These are phyloP conservation scores for Emericellopsis atlantica DNA, from an alignment of 2,329 filamentous ascomycete species.

Conservation along the genomic window DNA sequence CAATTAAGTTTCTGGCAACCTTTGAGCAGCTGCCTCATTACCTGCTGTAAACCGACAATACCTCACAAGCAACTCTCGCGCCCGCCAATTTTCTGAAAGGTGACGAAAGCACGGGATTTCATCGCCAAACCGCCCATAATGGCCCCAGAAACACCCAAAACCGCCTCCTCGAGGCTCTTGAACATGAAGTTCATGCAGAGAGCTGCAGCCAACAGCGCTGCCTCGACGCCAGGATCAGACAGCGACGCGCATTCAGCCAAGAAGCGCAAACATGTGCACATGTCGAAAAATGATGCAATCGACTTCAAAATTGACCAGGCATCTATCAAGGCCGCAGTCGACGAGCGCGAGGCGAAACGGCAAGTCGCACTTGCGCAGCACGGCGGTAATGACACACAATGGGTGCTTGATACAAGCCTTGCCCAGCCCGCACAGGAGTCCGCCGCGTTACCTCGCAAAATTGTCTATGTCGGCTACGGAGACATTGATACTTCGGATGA, in stretches of 20 bases:
- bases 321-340: conserved; percentile 49
- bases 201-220: conserved; percentile 48
- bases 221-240: conserved; percentile 28
- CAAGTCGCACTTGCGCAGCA: conserved; percentile 48
- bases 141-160: conserved; percentile 42
- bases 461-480: conserved; percentile 47
- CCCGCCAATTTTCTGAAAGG: no score
- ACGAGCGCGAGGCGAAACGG: conserved; percentile 54
- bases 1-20: no score
- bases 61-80: no score
- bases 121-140: conserved; percentile 12
- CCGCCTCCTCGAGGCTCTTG: conserved; percentile 76
- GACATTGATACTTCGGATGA: conserved; percentile 31
- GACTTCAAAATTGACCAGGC: conserved; percentile 37
- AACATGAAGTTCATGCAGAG: conserved; percentile 99
- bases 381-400: conserved; percentile 56
- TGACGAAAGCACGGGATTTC: background rate
- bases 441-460: conserved; percentile 29
- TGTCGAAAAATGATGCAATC: conserved; percentile 19
- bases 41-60: no score
- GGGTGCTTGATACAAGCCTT: conserved; percentile 50
- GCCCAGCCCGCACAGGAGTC: conserved; percentile 11
- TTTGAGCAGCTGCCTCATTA: no score
- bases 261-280: conserved; percentile 40
- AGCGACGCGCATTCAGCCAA: conserved; percentile 45